A percentile compares a stretch with the other conserved stretches of the same genome.
Evolutionary conservation across 805 yeast genomes (phyloP).

Genomic region (Saturnispora saitoi): DNA sequence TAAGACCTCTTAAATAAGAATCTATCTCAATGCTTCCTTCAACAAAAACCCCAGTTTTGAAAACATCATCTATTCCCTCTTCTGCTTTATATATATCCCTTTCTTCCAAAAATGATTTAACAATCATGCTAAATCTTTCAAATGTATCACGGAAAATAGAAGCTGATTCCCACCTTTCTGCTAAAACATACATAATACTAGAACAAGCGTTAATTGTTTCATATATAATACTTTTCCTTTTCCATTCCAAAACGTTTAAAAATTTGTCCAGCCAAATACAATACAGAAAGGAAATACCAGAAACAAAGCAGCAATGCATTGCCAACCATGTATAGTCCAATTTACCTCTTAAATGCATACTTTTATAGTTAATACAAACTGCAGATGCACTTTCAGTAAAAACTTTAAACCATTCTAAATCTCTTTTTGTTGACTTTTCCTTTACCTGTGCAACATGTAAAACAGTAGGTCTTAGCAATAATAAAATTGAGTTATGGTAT

Average conservation of each 20-base stretch:
- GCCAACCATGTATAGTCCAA: slow-evolving; percentile 27
- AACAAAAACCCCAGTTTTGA: slow-evolving; percentile 10
- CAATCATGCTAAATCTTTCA: slow-evolving; percentile 20
- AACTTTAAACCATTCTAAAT: slow-evolving; percentile 27
- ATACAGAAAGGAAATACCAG: slow-evolving; percentile 27
- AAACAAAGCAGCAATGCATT: slow-evolving; percentile 26
- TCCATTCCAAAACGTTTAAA: slow-evolving; percentile 21
- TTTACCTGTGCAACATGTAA: slow-evolving; percentile 17
- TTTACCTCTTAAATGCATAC: slow-evolving; percentile 20
- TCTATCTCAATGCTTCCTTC: slow-evolving; percentile 15
- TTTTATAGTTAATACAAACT: slow-evolving; percentile 24
- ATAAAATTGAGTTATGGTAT: slow-evolving; percentile 28
- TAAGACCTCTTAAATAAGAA: slow-evolving; percentile 9
- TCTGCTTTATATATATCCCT: neutral
- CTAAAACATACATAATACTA: slow-evolving; percentile 23
- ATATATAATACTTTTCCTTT: slow-evolving; percentile 19
- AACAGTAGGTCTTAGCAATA: slow-evolving; percentile 26
- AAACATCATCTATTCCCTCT: neutral
- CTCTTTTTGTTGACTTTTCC: slow-evolving; percentile 15
- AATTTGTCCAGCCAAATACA: slow-evolving; percentile 27
- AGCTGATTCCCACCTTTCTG: slow-evolving; percentile 25
- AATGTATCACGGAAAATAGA: slow-evolving; percentile 24
- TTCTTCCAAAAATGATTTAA: slow-evolving; percentile 5
- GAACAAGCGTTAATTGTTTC: slow-evolving; percentile 28
- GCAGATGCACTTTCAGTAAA: slow-evolving; percentile 28